A percentile compares a stretch with the other conserved stretches of the same genome.
These are phyloP conservation scores for Sicyos edulis DNA, from an alignment of 306 rosid species.

Conservation along the genomic window DNA sequence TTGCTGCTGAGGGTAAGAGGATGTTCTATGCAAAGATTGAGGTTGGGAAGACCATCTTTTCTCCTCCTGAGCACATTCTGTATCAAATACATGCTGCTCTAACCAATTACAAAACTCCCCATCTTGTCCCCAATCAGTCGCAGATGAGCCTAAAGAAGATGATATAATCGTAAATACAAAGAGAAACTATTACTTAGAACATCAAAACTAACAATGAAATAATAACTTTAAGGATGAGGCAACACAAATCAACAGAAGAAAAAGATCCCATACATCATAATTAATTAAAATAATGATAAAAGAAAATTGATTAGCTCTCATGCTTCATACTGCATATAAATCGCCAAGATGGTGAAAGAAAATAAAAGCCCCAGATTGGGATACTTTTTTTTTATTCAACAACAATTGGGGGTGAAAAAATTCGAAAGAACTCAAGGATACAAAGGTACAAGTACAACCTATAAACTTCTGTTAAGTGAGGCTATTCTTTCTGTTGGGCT, in stretches of 20 bases:
- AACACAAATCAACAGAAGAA: constrained; percentile 1
- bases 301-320: neutral
- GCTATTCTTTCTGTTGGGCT: neutral
- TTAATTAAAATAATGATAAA: neutral
- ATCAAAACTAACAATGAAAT: constrained; percentile 7
- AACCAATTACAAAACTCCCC: constrained; percentile 42
- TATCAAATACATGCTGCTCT: constrained; percentile 44
- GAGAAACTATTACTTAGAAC: constrained; percentile 36
- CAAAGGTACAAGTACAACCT: neutral
- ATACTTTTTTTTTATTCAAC: neutral
- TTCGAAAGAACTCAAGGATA: neutral
- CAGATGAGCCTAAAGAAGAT: constrained; percentile 48
- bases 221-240: neutral
- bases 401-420: too few species aligned
- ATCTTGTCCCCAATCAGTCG: constrained; percentile 56
- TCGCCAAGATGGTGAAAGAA: constrained; percentile 1
- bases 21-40: constrained; percentile 64
- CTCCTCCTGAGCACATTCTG: constrained; percentile 43
- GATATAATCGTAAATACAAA: neutral
- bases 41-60: constrained; percentile 67
- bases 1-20: constrained; percentile 87
- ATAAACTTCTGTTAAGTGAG: neutral
- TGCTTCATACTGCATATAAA: neutral
- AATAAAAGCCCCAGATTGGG: neutral
- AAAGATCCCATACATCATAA: neutral